Base-by-base conservation (phyloP, 2,329 filamentous ascomycete genomes). In the Talaromyces islandicus region DNA sequence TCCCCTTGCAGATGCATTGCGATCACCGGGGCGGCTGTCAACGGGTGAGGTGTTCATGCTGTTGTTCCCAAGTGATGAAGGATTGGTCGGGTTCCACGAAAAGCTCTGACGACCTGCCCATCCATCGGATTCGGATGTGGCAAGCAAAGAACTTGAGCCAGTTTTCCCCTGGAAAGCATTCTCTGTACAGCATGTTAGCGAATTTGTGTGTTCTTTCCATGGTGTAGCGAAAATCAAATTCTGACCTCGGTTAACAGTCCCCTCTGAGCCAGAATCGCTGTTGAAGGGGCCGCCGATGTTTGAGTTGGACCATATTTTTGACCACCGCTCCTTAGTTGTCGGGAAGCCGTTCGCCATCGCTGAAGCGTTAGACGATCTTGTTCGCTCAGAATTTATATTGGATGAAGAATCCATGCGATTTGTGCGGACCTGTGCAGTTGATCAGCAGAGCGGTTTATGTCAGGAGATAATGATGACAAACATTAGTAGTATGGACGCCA, bases 131-230 rank as follows among this genome's bases (percentile, higher is more conserved):
- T 91, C 87, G 10, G 88, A 89, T 48, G 86, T 84, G 51, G 85
- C 81, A 62, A 89, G 81, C 43, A 92, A 78, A 61, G 88, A 88
- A 62, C 86, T 82, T 6, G 88, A 90, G 54, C 88, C 89, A 3
- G 85, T 86, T 68, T 87, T 85, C 58, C 78, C 81, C 65, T 84
- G 82, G 43, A 80, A 73, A 10, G 64, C 68, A 38, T 64, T 66
- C 2, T 75, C 67, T 59, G 56, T 7, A 38, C 10, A 19, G 1
- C 25, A 2, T 50, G 38, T 56, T 32, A 32, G 48, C 4, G 32
- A 41, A 52, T 53, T 24, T 56, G 32, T 32, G 56, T 30, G 6
- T 27, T n/a, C 27, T 43, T 55, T 27, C 17, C 12, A 43, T 21
- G 48, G 30, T 12, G 24, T 24, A 46, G n/a, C 14, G 11, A 21